phyloP scores from a whole-genome alignment of 73 alveolate genomes.

The Paramecium sexaurelia region DNA sequence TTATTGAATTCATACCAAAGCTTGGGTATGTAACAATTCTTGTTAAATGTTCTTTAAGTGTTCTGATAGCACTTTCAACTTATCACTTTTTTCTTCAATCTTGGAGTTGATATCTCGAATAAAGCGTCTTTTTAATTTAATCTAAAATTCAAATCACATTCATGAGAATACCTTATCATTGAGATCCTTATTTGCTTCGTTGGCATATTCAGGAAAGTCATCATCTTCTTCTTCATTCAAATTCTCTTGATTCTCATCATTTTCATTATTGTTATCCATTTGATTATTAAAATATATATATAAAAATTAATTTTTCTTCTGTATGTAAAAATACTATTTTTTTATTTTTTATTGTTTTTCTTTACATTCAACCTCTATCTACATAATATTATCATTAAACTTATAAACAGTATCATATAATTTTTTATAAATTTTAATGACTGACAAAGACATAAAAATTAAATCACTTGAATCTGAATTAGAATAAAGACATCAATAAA shows the following conservation, averaged over 20 bases:
- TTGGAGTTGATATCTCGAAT: constrained; percentile 78
- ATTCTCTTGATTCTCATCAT: background rate
- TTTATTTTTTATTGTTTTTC: background rate
- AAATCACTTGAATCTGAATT: background rate
- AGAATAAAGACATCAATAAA: background rate
- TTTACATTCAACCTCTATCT: background rate
- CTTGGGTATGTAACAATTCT: constrained; percentile 90
- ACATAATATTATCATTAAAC: too few species aligned
- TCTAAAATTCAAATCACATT: constrained; percentile 43
- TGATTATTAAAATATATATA: background rate
- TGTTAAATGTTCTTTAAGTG: constrained; percentile 89
- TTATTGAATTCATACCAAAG: constrained; percentile 77
- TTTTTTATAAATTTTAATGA: background rate
- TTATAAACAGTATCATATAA: background rate
- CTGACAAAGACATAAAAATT: background rate
- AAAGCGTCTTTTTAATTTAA: constrained; percentile 80
- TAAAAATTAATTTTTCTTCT: background rate
- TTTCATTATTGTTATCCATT: constrained; percentile 25
- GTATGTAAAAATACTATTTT: background rate
- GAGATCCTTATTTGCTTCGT: constrained; percentile 90
- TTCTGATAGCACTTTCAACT: constrained; percentile 83
- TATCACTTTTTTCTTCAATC: constrained; percentile 88
- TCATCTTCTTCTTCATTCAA: constrained; percentile 76
- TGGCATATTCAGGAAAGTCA: constrained; percentile 96
- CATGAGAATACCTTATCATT: constrained; percentile 74